A percentile compares a stretch with the other conserved stretches of the same genome.
Conservation (phyloP, 345 rosid species). For the Syzygium oleosum region DNA sequence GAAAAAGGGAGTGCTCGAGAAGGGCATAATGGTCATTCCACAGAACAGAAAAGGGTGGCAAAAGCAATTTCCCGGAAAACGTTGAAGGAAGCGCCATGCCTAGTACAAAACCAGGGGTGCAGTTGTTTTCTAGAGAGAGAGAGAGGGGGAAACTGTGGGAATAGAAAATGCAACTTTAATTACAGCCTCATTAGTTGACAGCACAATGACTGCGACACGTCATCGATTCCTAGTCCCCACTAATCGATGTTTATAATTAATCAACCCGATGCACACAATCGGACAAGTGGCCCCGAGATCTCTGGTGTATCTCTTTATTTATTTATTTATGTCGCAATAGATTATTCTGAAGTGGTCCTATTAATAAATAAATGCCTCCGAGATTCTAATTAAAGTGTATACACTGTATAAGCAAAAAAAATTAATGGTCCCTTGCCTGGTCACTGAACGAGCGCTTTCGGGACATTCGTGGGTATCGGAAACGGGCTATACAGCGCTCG, state of each 20-base stretch:
- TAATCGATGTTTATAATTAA: neutral
- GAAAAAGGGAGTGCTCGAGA: neutral
- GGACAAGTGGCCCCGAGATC: neutral
- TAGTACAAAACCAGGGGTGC: constrained; percentile 25
- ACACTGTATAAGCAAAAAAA: too few relatives aligned
- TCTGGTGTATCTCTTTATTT: neutral
- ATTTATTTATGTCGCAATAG: too few relatives aligned
- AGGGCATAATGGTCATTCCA: constrained; percentile 10
- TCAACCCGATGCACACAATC: neutral
- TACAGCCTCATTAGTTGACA: neutral
- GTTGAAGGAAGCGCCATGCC: neutral
- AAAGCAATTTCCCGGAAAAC: accelerated
- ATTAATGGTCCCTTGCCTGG: too few relatives aligned
- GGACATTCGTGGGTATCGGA: too few relatives aligned
- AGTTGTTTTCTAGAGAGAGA: constrained; percentile 4
- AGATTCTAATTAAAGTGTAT: too few relatives aligned
- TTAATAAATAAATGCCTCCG: too few relatives aligned
- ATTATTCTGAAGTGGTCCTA: too few relatives aligned
- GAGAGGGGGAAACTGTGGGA: neutral
- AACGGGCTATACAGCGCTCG: too few relatives aligned
- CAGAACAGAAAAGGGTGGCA: accelerated
- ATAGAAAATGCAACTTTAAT: neutral
- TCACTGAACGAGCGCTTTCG: too few relatives aligned
- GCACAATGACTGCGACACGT: neutral
- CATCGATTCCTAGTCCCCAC: neutral